A percentile compares a stretch with the other conserved stretches of the same genome.
Conservation (phyloP, 164 flowering plant species). For the Stephania cephalantha region DNA sequence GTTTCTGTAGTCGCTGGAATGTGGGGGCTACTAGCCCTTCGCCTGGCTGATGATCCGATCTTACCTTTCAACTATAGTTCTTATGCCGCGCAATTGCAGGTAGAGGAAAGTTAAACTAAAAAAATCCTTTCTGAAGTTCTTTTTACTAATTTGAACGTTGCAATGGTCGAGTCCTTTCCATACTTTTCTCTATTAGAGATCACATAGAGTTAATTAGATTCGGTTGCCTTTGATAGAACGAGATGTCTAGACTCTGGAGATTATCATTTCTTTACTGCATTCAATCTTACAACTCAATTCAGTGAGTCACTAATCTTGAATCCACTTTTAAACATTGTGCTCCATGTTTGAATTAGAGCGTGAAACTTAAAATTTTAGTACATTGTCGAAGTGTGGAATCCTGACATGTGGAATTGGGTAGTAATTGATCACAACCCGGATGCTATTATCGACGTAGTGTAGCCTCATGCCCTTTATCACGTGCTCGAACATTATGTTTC, state of each 20-base stretch:
- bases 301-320: no score
- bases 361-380: no score
- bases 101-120: constrained; percentile 12
- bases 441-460: no score
- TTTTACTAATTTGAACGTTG: background rate
- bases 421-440: no score
- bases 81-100: constrained; percentile 71
- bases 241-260: background rate
- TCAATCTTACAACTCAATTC: no score
- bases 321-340: no score
- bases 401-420: no score
- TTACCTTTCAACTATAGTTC: constrained; percentile 70
- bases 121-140: background rate
- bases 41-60: constrained; percentile 69
- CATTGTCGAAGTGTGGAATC: no score
- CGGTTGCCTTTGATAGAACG: background rate
- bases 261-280: no score
- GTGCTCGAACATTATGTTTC: no score
- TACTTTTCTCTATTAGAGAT: background rate
- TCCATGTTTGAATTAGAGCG: no score
- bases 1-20: constrained; percentile 58
- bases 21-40: constrained; percentile 94
- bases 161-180: background rate
- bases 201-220: background rate
- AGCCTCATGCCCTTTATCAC: no score